Base-by-base conservation (phyloP, 352 stramenopile genomes). In the Peronospora farinosa region DNA sequence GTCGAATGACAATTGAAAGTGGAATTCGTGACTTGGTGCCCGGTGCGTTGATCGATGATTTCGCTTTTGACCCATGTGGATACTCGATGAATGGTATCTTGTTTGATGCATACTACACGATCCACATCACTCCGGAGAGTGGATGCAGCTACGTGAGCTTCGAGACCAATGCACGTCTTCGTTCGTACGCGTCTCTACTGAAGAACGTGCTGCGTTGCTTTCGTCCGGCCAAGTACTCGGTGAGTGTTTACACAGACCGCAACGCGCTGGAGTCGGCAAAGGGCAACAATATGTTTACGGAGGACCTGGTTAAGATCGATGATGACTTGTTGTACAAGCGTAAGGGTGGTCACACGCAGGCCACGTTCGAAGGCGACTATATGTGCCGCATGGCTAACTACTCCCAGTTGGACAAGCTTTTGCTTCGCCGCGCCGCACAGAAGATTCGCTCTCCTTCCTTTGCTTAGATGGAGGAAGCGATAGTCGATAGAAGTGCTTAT, bases 61-160 rank as follows among this genome's bases (percentile, higher is more conserved):
- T 95, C 51, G 90, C 97, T 17, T 99, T 99, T 76, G 95, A 98
- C 52, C 96, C 96, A 16, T 99, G 97, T 72, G 97, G 97, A 16
- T 96, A 96, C 75, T 96, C 85, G 38, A 99, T 99, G 96, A 99
- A 99, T 83, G 96, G 95, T 52, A 97, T 99, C 57, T 67, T 98
- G 11, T 97, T 97, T 53, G 88, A 96, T 47, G 95, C 92, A 7
- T 99, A 99, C 79, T 98, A 96, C 57, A 99, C 97, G 39, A 98
- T 99, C 62, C 97, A 99, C 75, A 89, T 94, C 62, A 99, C 97
- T 43, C 97, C 97, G 8, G 96, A 99, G 73, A 86, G 77, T 51
- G 80, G 97, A 47, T 99, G 92, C 65, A 96, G 78, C 70, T 98
- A 97, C 71, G 96, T 96, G 38, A 97, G 82, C 66, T 99, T 99